Evolutionary conservation across 345 rosid species (phyloP), one percentile per base, ranked within the genome.

Genomic region (Brassica incana): DNA sequence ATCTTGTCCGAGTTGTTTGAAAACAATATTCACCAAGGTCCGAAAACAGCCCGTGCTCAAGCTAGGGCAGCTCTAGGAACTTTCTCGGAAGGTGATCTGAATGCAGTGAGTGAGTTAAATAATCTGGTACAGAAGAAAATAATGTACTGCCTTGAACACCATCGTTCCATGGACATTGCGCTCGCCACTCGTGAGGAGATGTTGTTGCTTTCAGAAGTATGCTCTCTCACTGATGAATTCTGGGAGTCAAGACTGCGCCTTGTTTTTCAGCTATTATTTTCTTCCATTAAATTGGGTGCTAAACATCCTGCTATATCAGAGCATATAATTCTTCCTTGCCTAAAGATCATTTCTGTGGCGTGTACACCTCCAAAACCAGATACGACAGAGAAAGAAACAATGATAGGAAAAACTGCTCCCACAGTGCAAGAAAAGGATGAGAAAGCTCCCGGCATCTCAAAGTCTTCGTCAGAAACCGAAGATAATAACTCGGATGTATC

Each of bases 291-390:
- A 84, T 83, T 91, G 87, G 99, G 98, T 72, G 98, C 97, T 70
- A 95, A 88, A 84, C 99, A 93, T 86, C 99, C 99, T 87, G 94
- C 97, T 23, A 93, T 95, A 79, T 92, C 99, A 45, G 99, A 95
- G 88, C 95, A 93, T 80, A 86, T 95, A 67, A 91, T 95, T 81
- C 99, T 95, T 81, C 99, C 99, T 65, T 95, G 98, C 81, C 87
- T 93, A 78, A 93, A 95, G 88, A 92, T 95, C 65, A 86, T 93
- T 76, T 93, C 97, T 83, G 90, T 88, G 86, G 97, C 97, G 32
- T 93, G 98, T 79, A 93, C 99, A 81, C 99, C 98, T 84, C 99
- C 99, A 60, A 95, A 93, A 88, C 90, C 97, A 74, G 94, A 95
- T 84, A 63, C 88, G n/a, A 82, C 84, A 68, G 99, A 88, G 73